Base-by-base conservation (phyloP, 352 stramenopile species). In the Pythium pyrilobum region DNA sequence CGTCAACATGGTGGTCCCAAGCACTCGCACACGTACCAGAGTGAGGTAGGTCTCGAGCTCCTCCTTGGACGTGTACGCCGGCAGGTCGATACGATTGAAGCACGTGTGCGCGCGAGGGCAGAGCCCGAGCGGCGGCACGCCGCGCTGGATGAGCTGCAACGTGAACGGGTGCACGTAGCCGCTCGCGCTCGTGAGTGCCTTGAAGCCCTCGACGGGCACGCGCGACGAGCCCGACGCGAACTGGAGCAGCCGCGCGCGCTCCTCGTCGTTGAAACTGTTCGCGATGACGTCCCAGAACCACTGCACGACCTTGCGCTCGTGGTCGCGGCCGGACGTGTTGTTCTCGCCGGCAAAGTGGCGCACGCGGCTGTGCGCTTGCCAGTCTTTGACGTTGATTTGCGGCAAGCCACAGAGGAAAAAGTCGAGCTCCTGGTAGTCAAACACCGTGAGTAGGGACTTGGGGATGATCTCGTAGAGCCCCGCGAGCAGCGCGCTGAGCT, bases 391-490 rank as follows among this genome's bases (percentile, higher is more conserved):
- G 46, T 87, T 66, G 50, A 92, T 89, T 7, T 64, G 79, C 12
- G 81, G 81, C 21, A 92, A 69, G 20, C 81, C 81, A 37, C 81
- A 91, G 9, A 89, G 62, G 43, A 87, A 79, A 27, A 91, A 72
- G 50, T 91, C 81, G 8, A 91, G 69, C 53, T 91, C 81, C 50
- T 90, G 82, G 56, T 90, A 90, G 53, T 90, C 81, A 50, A 92
- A 88, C 2, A 92, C 72, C 0, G 71, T 71, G 11, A 90, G 62
- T 38, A 87, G 31, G 1, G 65, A 38, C 39, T 83, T 78, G 11
- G 82, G 82, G 11, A 92, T 74, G 34, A 92, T 69, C 25, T 92
- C 82, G 52, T 89, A 88, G 24, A 92, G 69, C 2, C 82, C 82
- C 9, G 62, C 62, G 7, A 92, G 57, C n/a, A 92, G 63, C 24